Evolutionary conservation across 2,329 filamentous ascomycete genomes (phyloP).

Genomic region (Botryotinia globosa): DNA sequence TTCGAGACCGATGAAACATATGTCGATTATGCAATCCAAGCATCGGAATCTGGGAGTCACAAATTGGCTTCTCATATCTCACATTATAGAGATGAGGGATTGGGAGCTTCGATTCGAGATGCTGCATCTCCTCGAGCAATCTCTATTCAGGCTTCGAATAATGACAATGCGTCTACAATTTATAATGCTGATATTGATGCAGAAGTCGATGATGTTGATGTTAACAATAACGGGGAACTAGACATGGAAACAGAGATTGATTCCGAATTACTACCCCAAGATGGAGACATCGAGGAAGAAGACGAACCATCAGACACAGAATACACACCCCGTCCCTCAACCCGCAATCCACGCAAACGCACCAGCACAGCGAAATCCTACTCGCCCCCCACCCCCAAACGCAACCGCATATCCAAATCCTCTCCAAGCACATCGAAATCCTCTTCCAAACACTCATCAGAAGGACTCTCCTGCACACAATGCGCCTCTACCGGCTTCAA

Average conservation of each 20-base stretch:
- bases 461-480: slow-evolving; percentile 23
- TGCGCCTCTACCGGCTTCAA: slow-evolving; percentile 43
- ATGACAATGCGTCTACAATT: slow-evolving; percentile 21
- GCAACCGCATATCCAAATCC: slow-evolving; percentile 24
- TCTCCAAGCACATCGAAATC: not conserved
- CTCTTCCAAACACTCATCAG: not conserved
- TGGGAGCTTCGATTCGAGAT: slow-evolving; percentile 32
- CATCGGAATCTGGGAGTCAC: not conserved
- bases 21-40: slow-evolving; percentile 13
- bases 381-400: slow-evolving; percentile 24
- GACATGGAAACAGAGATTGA: slow-evolving; percentile 4
- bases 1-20: slow-evolving; percentile 29
- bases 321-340: slow-evolving; percentile 27
- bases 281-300: slow-evolving; percentile 21
- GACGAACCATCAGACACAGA: slow-evolving; percentile 30
- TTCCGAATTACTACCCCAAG: not conserved
- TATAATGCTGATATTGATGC: slow-evolving; percentile 26
- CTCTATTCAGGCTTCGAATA: slow-evolving; percentile 12
- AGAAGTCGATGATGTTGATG: slow-evolving; percentile 23
- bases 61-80: not conserved
- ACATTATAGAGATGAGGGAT: slow-evolving; percentile 29
- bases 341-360: slow-evolving; percentile 26
- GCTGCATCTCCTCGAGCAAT: slow-evolving; percentile 24
- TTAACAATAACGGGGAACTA: not conserved
- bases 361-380: slow-evolving; percentile 13